Percentiles rank a stretch among this genome's conserved stretches.
phyloP scores from a whole-genome alignment of 2,329 filamentous ascomycete genomes.

The Hypoxylon sp. region DNA sequence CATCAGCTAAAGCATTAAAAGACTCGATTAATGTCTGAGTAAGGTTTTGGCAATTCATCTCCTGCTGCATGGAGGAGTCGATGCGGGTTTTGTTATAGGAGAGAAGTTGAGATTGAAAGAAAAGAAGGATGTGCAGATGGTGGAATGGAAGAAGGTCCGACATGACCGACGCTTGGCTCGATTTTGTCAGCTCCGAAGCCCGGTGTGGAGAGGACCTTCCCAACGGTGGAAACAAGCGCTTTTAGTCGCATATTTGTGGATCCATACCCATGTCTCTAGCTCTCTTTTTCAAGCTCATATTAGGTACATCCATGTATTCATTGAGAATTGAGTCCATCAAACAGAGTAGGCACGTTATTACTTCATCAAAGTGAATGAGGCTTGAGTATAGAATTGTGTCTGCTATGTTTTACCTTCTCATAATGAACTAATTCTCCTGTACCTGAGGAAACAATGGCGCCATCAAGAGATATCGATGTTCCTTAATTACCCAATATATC shows the following conservation, averaged over 20 bases:
- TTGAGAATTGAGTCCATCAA: neutral
- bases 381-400: neutral
- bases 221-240: neutral
- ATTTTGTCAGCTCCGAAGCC: constrained; percentile 19
- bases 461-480: neutral
- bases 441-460: neutral
- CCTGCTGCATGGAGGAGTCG: constrained; percentile 42
- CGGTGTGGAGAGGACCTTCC: constrained; percentile 14
- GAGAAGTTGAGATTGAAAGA: constrained; percentile 15
- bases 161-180: constrained; percentile 7
- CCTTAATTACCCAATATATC: neutral
- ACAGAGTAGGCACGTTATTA: neutral
- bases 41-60: constrained; percentile 61
- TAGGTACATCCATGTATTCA: neutral
- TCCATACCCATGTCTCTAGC: constrained; percentile 5
- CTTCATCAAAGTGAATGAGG: neutral
- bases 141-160: constrained; percentile 23
- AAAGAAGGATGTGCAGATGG: constrained; percentile 16
- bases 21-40: constrained; percentile 74
- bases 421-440: neutral
- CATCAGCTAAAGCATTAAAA: constrained; percentile 74
- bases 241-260: constrained; percentile 12
- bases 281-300: neutral
- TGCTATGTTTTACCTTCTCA: neutral
- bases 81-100: constrained; percentile 8